Evolutionary conservation across 2,329 filamentous ascomycete species (phyloP).

Genomic region (Fusarium coffeatum): DNA sequence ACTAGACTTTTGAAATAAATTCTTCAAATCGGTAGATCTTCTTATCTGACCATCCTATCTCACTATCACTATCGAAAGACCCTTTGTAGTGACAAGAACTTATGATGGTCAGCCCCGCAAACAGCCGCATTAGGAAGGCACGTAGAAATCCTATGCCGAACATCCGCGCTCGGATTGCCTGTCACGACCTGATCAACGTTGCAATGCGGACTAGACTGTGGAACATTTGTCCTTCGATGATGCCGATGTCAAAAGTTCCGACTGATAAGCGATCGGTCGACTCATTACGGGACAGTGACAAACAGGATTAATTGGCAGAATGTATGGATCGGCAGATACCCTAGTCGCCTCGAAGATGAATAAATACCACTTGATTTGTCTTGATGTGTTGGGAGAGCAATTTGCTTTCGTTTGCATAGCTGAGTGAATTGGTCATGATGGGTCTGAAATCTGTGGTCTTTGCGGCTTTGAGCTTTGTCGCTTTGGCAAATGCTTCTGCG

Average conservation of each 20-base stretch:
- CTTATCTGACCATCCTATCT: too few relatives aligned
- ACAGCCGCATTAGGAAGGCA: conserved; percentile 33
- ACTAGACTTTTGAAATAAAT: too few relatives aligned
- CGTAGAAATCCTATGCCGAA: conserved; percentile 26
- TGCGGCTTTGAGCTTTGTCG: not conserved
- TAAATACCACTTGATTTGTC: not conserved
- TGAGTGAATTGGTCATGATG: not conserved
- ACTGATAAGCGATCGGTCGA: not conserved
- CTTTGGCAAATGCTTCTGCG: conserved; percentile 9
- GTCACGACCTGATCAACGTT: conserved; percentile 2
- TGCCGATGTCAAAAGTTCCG: conserved; percentile 17
- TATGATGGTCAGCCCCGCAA: conserved; percentile 19
- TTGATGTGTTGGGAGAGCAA: too few relatives aligned
- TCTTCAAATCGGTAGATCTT: too few relatives aligned
- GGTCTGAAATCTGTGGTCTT: conserved; percentile 5
- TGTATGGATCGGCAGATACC: not conserved
- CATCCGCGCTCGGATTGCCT: conserved; percentile 20
- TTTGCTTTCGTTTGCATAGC: too few relatives aligned
- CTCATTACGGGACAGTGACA: not conserved
- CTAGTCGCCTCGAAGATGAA: not conserved
- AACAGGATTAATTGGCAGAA: not conserved
- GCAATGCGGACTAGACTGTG: not conserved
- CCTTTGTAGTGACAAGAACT: not conserved
- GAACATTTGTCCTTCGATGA: not conserved
- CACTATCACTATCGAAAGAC: not conserved